Conservation (phyloP, 163 green algal genomes). For the Dunaliella salina region DNA sequence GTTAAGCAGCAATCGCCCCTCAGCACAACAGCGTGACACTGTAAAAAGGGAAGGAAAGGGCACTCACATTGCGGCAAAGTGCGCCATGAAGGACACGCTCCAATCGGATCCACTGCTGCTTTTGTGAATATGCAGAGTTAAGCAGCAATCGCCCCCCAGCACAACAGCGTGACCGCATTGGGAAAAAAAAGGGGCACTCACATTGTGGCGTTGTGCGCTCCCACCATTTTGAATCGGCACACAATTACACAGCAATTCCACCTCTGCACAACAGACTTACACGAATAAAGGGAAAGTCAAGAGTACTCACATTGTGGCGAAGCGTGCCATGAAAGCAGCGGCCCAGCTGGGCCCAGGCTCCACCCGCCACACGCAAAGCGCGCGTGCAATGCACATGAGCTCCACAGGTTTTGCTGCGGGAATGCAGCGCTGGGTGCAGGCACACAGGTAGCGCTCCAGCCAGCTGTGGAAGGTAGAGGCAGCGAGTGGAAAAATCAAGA, state of each 20-base stretch:
- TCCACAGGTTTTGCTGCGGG: neutral
- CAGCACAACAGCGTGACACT: no score
- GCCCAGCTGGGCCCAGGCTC: neutral
- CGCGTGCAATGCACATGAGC: neutral
- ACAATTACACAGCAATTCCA: neutral
- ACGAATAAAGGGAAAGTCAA: neutral
- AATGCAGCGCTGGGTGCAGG: neutral
- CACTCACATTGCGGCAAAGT: no score
- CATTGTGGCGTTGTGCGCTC: neutral
- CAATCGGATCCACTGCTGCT: no score
- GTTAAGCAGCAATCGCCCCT: no score
- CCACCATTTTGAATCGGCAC: neutral
- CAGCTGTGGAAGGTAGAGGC: neutral
- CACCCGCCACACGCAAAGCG: neutral
- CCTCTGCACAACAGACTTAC: neutral
- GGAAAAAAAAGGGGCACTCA: neutral
- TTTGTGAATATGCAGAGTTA: no score
- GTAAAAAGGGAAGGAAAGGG: no score
- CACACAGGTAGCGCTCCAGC: neutral
- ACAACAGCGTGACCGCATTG: no score
- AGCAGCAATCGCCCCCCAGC: no score
- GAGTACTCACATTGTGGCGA: neutral
- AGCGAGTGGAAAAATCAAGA: no score
- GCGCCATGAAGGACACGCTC: no score
- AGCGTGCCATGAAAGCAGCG: neutral